phyloP scores from a whole-genome alignment of 164 flowering plant genomes.

The Stephania cephalantha region DNA sequence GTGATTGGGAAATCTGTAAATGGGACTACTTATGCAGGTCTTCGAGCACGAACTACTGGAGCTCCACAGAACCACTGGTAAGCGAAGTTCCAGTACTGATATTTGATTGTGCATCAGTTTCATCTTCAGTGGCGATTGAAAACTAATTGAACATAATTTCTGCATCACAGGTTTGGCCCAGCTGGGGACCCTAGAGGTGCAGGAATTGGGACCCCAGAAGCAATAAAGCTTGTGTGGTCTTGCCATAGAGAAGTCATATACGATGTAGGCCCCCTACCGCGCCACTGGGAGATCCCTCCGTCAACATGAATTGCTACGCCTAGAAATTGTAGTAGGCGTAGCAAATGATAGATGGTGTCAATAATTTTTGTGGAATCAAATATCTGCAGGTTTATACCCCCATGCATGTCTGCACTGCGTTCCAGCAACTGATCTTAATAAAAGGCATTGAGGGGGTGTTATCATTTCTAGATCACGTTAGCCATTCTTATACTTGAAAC shows the following conservation, averaged over 20 bases:
- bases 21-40: constrained; percentile 95
- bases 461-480: too few species aligned
- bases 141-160: neutral
- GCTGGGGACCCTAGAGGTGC: constrained; percentile 99
- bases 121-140: neutral
- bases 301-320: constrained; percentile 39
- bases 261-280: constrained; percentile 77
- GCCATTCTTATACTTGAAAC: too few species aligned
- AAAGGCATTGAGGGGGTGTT: too few species aligned
- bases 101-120: neutral
- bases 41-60: constrained; percentile 93
- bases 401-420: too few species aligned
- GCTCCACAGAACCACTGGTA: constrained; percentile 99
- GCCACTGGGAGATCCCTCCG: constrained; percentile 58
- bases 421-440: too few species aligned
- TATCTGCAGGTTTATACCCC: too few species aligned
- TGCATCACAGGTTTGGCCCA: constrained; percentile 81
- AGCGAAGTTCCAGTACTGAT: constrained; percentile 4
- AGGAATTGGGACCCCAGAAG: constrained; percentile 98
- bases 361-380: neutral
- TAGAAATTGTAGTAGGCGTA: neutral
- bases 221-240: constrained; percentile 96
- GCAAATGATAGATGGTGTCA: neutral
- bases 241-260: constrained; percentile 97
- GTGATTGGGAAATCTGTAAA: constrained; percentile 85